phyloP scores from a whole-genome alignment of 2,329 filamentous ascomycete species.

The Kalaharituber pfeilii region DNA sequence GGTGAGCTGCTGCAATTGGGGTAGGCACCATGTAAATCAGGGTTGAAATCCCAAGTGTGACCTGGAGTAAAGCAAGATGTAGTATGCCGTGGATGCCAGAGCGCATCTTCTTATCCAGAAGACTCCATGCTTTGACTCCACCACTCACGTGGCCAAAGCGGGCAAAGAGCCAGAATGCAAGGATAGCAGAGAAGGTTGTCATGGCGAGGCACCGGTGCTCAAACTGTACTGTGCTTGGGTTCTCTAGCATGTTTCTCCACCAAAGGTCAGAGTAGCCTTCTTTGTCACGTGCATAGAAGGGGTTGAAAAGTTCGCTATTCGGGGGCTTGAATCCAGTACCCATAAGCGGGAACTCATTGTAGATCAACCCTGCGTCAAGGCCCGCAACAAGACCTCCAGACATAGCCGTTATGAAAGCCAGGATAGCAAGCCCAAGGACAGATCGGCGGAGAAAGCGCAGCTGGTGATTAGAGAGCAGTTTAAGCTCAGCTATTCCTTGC shows the following conservation, averaged over 20 bases:
- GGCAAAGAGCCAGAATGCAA: conserved; percentile 65
- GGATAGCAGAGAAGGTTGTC: conserved; percentile 66
- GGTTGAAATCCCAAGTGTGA: conserved; percentile 71
- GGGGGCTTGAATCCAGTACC: conserved; percentile 70
- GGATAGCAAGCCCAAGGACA: conserved; percentile 37
- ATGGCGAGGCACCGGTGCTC: conserved; percentile 87
- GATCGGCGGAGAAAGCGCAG: conserved; percentile 57
- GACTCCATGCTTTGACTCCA: conserved; percentile 40
- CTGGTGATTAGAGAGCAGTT: conserved; percentile 45
- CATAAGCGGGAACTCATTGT: conserved; percentile 98
- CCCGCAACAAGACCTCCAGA: conserved; percentile 72
- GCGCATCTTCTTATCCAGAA: conserved; percentile 39
- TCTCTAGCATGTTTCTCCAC: conserved; percentile 97
- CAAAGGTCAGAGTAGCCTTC: conserved; percentile 49
- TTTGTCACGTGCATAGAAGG: conserved; percentile 19
- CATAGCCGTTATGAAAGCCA: conserved; percentile 77
- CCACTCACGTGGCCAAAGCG: conserved; percentile 43
- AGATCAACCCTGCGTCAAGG: conserved; percentile 89
- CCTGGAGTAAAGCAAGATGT: conserved; percentile 67
- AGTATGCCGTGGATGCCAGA: conserved; percentile 63
- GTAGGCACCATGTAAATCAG: conserved; percentile 87
- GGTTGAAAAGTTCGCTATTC: conserved; percentile 26
- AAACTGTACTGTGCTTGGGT: conserved; percentile 85
- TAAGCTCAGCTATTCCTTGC: conserved; percentile 42
- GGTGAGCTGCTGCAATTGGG: conserved; percentile 73